These are phyloP conservation scores for Phaseolus lunatus DNA, from an alignment of 306 rosid species.

Conservation along the genomic window DNA sequence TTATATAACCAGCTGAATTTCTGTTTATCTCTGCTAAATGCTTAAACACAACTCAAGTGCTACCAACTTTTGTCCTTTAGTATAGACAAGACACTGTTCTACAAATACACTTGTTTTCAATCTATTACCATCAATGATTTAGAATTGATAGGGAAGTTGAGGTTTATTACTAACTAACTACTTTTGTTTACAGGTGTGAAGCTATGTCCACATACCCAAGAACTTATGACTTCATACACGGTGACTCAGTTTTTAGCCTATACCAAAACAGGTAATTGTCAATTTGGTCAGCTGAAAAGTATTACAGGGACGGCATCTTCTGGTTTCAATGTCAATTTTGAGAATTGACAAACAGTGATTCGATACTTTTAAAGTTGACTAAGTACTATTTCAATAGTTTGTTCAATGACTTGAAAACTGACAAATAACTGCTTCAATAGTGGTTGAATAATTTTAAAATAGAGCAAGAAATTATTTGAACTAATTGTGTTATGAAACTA, in stretches of 20 bases:
- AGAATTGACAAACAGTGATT: too few relatives aligned
- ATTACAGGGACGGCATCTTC: not conserved
- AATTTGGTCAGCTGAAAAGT: constrained; percentile 7
- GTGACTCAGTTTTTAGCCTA: constrained; percentile 76
- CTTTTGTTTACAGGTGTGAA: constrained; percentile 76
- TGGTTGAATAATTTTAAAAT: not conserved
- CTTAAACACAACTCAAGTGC: not conserved
- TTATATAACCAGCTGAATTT: not conserved
- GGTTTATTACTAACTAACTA: too few relatives aligned
- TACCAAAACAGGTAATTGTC: constrained; percentile 69
- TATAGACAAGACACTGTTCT: constrained; percentile 23
- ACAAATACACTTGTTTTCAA: constrained; percentile 21
- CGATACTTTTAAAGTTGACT: constrained; percentile 1
- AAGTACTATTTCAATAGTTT: not conserved
- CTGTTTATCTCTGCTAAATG: not conserved
- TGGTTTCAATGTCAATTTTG: too few relatives aligned
- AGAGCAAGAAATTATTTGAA: not conserved
- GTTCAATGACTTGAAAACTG: not conserved
- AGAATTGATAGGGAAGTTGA: too few relatives aligned
- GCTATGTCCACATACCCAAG: constrained; percentile 95
- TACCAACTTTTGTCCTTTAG: constrained; percentile 27
- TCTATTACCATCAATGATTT: constrained; percentile 7
- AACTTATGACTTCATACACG: constrained; percentile 94
- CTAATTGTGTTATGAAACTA: not conserved
- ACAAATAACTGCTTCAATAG: not conserved